These are phyloP conservation scores for Grosmannia clavigera DNA, from an alignment of 2,329 filamentous ascomycete species.

Conservation along the genomic window DNA sequence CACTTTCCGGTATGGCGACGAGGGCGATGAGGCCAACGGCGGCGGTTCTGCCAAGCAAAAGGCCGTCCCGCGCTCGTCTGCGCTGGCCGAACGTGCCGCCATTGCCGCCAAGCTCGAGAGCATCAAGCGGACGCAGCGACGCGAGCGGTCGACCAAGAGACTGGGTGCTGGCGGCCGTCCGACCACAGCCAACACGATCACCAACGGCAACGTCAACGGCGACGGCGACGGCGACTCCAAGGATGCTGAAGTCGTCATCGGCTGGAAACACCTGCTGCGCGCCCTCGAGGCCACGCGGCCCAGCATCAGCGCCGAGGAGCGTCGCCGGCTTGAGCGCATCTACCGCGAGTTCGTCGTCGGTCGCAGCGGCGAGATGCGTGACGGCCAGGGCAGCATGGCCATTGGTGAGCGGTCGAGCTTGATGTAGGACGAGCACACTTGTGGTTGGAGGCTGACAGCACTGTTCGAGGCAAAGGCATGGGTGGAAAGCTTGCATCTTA, in stretches of 20 bases:
- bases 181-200: too few species aligned
- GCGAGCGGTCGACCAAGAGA: constrained; percentile 32
- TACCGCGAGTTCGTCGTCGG: constrained; percentile 90
- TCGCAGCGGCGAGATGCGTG: constrained; percentile 88
- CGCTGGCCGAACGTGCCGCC: constrained; percentile 62
- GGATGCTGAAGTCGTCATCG: constrained; percentile 58
- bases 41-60: constrained; percentile 15
- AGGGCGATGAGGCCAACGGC: constrained; percentile 33
- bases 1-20: constrained; percentile 70
- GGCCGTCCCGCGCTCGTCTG: constrained; percentile 30
- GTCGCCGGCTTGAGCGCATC: constrained; percentile 60
- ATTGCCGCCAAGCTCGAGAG: constrained; percentile 73
- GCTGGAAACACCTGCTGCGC: constrained; percentile 70
- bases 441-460: too few species aligned
- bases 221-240: constrained; percentile 15
- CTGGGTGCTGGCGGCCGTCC: constrained; percentile 8
- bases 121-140: constrained; percentile 59
- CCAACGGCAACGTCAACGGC: constrained; percentile 11
- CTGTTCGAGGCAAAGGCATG: too few species aligned
- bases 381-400: constrained; percentile 82
- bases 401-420: constrained; percentile 85
- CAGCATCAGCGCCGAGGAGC: constrained; percentile 72
- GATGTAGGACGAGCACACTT: constrained; percentile 47
- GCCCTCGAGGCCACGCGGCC: constrained; percentile 66
- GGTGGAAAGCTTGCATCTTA: too few species aligned